Base-by-base conservation (phyloP, 768 basidiomycete species). In the Calocybe gangraenosa region DNA sequence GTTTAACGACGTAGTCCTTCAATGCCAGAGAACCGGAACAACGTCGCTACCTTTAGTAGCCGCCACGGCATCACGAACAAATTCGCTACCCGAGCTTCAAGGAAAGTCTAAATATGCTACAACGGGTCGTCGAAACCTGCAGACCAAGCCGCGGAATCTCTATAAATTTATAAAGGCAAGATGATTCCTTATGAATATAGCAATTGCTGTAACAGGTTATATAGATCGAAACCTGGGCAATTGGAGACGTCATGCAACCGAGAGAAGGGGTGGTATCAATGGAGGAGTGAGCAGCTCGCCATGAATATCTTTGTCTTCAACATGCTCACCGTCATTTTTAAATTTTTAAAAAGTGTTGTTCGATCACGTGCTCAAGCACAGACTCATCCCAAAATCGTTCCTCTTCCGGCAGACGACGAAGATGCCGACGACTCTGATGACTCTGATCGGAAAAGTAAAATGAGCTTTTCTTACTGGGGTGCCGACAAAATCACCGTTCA, bases 401-500 rank as follows among this genome's bases (percentile, higher is more conserved):
- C 86, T 30, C 68, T 84, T 56, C 83, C 84, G 20, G 78, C 81
- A 45, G 83, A 83, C 46, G 73, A 78, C 21, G 81, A 70, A 5
- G 74, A 63, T 14, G 78, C 56, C 14, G 65, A 59, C 17, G 87
- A 89, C 21, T 90, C 89, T 3, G 86, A 88, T 53, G 87, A 91
- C 56, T 91, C 87, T 9, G 89, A 91, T 62, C 79, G 83, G 68
- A 87, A 90, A 70, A 88, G 84, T 71, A 92, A 91, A 64, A 91
- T 92, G 90, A 88, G 87, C 69, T 92, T 92, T 66, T 91, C 88
- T 4, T 93, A 92, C 59, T 92, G 89, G 88, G 89, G 90, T 19
- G 90, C 90, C 23, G 90, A 92, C 69, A 90, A 90, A 65, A 77
- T 92, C 56, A 92, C 90, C 1, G 78, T 92, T 17, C 87, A 90